These are phyloP conservation scores for Oxytropis ochrocephala DNA, from an alignment of 306 rosid species.

Conservation along the genomic window DNA sequence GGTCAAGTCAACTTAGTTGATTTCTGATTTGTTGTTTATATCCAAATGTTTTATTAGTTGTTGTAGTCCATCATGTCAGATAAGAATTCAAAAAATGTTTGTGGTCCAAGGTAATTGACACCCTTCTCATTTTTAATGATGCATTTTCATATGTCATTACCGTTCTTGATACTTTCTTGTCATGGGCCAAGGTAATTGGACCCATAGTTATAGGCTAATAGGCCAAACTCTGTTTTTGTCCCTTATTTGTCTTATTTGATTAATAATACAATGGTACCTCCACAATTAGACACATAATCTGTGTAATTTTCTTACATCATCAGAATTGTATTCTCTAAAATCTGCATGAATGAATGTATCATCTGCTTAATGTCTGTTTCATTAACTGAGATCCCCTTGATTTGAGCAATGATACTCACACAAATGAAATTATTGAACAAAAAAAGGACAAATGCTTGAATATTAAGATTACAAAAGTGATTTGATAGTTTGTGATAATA, in stretches of 20 bases:
- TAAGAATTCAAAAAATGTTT: not conserved
- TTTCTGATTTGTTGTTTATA: not conserved
- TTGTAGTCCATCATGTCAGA: not conserved
- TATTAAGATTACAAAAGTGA: not conserved
- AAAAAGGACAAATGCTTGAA: slow-evolving; percentile 1
- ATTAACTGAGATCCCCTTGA: not conserved
- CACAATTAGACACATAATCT: not conserved
- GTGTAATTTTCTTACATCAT: not conserved
- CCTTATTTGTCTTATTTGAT: not conserved
- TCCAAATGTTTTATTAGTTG: not conserved
- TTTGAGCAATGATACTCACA: not conserved
- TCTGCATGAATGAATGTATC: not conserved
- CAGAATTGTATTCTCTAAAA: not conserved
- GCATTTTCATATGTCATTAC: not conserved
- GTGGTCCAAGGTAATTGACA: too few species aligned
- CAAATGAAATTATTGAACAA: not conserved
- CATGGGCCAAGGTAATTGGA: slow-evolving; percentile 5
- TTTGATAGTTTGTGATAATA: not conserved
- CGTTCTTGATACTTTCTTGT: not conserved
- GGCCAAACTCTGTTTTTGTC: not conserved
- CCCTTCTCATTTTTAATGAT: not conserved
- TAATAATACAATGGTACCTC: not conserved
- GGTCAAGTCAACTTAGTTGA: not conserved
- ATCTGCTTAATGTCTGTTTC: not conserved
- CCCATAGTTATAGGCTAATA: not conserved